Base-by-base conservation (phyloP, 768 basidiomycete species). In the Boletus subparvulus region DNA sequence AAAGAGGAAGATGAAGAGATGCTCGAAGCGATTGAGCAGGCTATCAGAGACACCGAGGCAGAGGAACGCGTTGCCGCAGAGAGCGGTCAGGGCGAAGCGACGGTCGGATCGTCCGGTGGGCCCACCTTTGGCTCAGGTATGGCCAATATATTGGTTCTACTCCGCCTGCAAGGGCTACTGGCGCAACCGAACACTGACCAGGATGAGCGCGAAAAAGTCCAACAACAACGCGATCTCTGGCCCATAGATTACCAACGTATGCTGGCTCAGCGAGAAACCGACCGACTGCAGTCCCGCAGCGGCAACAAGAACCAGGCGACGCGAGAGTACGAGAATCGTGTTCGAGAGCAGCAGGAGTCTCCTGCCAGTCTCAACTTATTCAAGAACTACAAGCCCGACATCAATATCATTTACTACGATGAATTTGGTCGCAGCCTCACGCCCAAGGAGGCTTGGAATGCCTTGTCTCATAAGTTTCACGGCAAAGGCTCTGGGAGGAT, bases 381-480 rank as follows among this genome's bases (percentile, higher is more conserved):
- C 82, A 92, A 88, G 75, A 83, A 86, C 69, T 99, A 99, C 79
- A 98, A 96, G 73, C 97, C 97, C 6, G 95, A 96, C 74, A 81
- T 99, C 65, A 92, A 96, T 62, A 92, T 98, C 66, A 89, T 90
- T 47, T 99, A 99, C 70, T 88, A 95, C 61, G 97, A 99, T 68
- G 96, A 98, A 72, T 92, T 93, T 69, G 97, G 97, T 46, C 82
- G 97, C 39, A 69, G 80, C 56, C 75, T 94, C 70, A 92, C 91
- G 24, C 87, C 87, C 19, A 98, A 98, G 78, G 97, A 98, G 76
- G 95, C 96, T 7, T 98, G 96, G 95, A 98, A 98, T 75, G 92
- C 94, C 17, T 77, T 99, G 42, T 94, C 92, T 43, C 97, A 99
- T 72, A 91, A 92, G 69, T 98, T 99, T 84, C 97, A 99, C 64